Evolutionary conservation across 1,139 yeast genomes (phyloP), one percentile per base, ranked within the genome.

Genomic region (Scheffersomyces cryptocercus): DNA sequence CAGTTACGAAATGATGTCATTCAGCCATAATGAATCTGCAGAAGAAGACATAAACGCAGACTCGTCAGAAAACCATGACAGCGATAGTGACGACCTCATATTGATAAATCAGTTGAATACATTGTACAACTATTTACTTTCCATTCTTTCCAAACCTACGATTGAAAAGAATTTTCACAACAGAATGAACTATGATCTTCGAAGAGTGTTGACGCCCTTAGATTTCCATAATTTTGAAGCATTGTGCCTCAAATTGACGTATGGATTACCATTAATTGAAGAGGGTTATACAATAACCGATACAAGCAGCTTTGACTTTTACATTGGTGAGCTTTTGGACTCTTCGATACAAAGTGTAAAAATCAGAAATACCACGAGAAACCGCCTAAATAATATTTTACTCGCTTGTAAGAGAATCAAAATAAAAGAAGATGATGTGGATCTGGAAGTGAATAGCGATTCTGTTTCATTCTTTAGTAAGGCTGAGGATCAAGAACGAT

Each of bases 111-210:
- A 93, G 56, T 70, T 93, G 42, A 83, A 82, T 40, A 74, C 85
- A n/a, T 58, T 93, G 26, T 85, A 90, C 64, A 81, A 86, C 41
- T 95, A 88, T 58, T 63, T 93, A n/a, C 61, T 91, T 13, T 82
- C 96, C 0, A 85, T 95, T 0, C 66, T 93, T 39, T 87, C 96
- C 7, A 82, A 83, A 55, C 84, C 90, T 0, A 85, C 86, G 46
- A 81, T 93, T 33, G 70, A 77, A 12, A 81, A 82, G 50, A 82
- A 85, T 37, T 91, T 88, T 59, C 72, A 74, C 42, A 80, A 81
- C 50, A 72, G 96, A 46, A 85, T 86, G 59, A 88, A 88, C 56
- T 90, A 87, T 56, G 98, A 93, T 58, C 66, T 93, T 36, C 68
- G 97, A 28, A 85, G 84, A 47, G 75, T 88, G 34, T 69, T 93